phyloP scores from a whole-genome alignment of 495 filamentous ascomycete genomes.

The Penicillium odoratum region DNA sequence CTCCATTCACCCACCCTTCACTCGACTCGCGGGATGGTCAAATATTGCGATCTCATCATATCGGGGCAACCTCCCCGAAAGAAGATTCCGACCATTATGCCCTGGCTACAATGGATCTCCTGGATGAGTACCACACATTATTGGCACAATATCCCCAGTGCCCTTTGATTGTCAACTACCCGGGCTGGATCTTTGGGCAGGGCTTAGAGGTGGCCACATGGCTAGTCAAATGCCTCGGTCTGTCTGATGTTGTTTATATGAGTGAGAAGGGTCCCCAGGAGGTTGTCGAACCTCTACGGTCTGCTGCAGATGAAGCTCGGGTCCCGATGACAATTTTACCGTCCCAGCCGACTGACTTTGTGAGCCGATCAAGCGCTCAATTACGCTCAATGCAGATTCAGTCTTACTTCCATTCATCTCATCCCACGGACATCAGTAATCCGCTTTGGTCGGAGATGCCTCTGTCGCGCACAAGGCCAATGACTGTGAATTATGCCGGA shows the following conservation, averaged over 20 bases:
- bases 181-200: conserved; percentile 79
- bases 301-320: conserved; percentile 34
- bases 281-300: conserved; percentile 56
- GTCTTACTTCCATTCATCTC: conserved; percentile 69
- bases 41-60: conserved; percentile 66
- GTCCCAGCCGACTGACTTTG: conserved; percentile 61
- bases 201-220: conserved; percentile 69
- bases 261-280: conserved; percentile 67
- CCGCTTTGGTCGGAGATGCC: conserved; percentile 51
- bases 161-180: conserved; percentile 77
- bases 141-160: conserved; percentile 40
- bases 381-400: conserved; percentile 77
- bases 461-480: conserved; percentile 48
- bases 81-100: conserved; percentile 71
- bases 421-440: conserved; percentile 31
- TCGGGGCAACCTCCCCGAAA: conserved; percentile 69
- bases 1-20: conserved; percentile 71
- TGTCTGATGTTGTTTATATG: conserved; percentile 72
- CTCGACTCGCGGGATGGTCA: conserved; percentile 33
- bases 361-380: conserved; percentile 66
- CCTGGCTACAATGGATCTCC: conserved; percentile 65
- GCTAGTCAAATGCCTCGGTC: conserved; percentile 51
- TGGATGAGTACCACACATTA: conserved; percentile 59
- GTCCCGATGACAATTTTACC: conserved; percentile 43
- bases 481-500: conserved; percentile 58